Percentiles rank a stretch among this genome's conserved stretches.
Evolutionary conservation across 176 grass and related monocot species (phyloP).

Genomic region (Oryza brachyantha): DNA sequence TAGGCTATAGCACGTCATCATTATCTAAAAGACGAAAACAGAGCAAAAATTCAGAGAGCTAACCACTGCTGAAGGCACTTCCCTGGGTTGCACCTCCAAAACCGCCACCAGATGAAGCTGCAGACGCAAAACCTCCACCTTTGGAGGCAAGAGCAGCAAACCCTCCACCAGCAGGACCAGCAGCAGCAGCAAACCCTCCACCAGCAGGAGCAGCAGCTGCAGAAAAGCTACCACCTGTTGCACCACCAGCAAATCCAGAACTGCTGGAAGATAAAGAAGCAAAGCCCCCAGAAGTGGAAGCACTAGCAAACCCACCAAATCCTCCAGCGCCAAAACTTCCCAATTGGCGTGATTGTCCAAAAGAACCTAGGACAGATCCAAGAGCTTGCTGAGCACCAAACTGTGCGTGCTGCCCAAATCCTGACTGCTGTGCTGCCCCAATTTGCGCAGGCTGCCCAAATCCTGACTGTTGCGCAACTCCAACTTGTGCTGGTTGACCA

Average conservation of each 20-base stretch:
- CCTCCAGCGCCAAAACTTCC: slow-evolving; percentile 58
- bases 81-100: slow-evolving; percentile 47
- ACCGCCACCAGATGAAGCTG: slow-evolving; percentile 26
- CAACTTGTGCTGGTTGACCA: slow-evolving; percentile 67
- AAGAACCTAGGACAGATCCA: slow-evolving; percentile 91
- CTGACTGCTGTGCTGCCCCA: slow-evolving; percentile 51
- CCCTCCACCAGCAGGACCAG: slow-evolving; percentile 55
- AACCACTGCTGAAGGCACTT: slow-evolving; percentile 51
- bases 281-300: slow-evolving; percentile 67
- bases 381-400: slow-evolving; percentile 78
- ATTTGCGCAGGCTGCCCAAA: slow-evolving; percentile 81
- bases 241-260: slow-evolving; percentile 68
- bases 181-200: slow-evolving; percentile 47
- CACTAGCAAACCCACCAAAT: slow-evolving; percentile 77
- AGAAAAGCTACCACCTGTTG: slow-evolving; percentile 63
- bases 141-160: slow-evolving; percentile 66
- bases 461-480: slow-evolving; percentile 46
- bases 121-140: slow-evolving; percentile 51
- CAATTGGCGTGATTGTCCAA: slow-evolving; percentile 89
- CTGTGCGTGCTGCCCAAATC: slow-evolving; percentile 68
- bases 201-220: slow-evolving; percentile 39
- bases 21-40: slow-evolving; percentile 12
- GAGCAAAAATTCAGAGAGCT: slow-evolving; percentile 20
- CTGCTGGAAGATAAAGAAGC: slow-evolving; percentile 43
- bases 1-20: neutral